Percentiles rank a stretch among this genome's conserved stretches.
Evolutionary conservation across 371 early-diverging fungal species (phyloP).

Genomic region (Mortierella sp.): DNA sequence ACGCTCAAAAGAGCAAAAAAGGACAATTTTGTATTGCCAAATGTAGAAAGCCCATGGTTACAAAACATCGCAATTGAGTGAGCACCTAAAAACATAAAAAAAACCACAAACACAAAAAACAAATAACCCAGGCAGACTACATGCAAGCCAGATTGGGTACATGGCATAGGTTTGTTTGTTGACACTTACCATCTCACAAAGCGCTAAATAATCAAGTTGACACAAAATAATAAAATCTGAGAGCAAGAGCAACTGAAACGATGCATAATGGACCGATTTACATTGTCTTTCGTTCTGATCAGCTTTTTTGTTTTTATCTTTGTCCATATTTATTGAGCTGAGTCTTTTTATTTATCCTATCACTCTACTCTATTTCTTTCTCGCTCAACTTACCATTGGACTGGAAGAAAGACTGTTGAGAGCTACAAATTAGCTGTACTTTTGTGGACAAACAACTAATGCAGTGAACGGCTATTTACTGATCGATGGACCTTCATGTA

Average conservation of each 20-base stretch:
- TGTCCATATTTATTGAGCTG: not conserved
- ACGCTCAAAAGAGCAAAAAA: not conserved
- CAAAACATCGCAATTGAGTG: too few species aligned
- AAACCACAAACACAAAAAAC: not conserved
- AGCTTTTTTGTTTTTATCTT: not conserved
- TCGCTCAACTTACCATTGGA: not conserved
- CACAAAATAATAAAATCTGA: not conserved
- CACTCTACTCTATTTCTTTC: not conserved
- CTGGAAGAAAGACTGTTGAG: not conserved
- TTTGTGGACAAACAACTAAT: too few species aligned
- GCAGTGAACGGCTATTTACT: too few species aligned
- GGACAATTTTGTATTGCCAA: not conserved
- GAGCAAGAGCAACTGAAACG: not conserved
- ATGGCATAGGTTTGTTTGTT: not conserved
- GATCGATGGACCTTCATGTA: too few species aligned
- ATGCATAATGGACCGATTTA: slow-evolving; percentile 2
- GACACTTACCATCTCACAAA: not conserved
- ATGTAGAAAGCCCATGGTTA: too few species aligned
- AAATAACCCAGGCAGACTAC: not conserved
- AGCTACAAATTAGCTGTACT: too few species aligned
- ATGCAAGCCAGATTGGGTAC: not conserved
- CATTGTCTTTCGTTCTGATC: not conserved
- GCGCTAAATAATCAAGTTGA: not conserved
- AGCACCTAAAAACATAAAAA: not conserved
- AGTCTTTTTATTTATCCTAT: too few species aligned